Base-by-base conservation (phyloP, 2,329 filamentous ascomycete genomes). In the Colletotrichum sp. region DNA sequence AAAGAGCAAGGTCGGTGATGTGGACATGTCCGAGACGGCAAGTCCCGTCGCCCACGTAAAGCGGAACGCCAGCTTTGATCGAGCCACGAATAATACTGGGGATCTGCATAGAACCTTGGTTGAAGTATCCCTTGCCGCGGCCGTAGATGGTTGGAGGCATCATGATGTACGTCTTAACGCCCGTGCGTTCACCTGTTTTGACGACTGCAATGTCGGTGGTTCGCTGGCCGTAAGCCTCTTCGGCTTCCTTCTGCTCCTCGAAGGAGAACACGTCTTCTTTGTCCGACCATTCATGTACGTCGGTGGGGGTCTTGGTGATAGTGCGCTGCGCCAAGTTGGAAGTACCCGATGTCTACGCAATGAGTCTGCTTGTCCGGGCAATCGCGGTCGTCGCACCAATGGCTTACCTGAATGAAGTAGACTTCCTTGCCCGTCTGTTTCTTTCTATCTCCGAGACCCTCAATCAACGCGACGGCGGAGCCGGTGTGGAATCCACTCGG, bases 101-200 rank as follows among this genome's bases (percentile, higher is more conserved):
- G 21, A 88, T 81, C 76, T 88, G 85, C 28, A 85, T 82, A 16
- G 84, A 84, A 2, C 78, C 75, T 10, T 75, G 80, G 48, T 88
- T 86, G 78, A 87, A 89, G 0, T 83, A 78, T 2, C 87, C 88
- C 1, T 81, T 82, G 8, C 87, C 87, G 2, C 78, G 72, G 21
- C 89, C 89, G 78, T 86, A 91, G 63, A 91, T 87, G 5, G 84
- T 84, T 0, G 87, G 87, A 1, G 84, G 82, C 83, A 87, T 88
- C 60, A 90, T 81, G 63, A 89, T 83, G 60, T 86, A 81, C 0
- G 88, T 87, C 72, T 85, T 85, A 3, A 91, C 85, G 4, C 84
- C 83, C 0, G 82, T 60, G 21, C 82, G 80, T 18, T 86, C 76
- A 2, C 87, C 86, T 1, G 80, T 79, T 7, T 86, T 82, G 2